phyloP scores from a whole-genome alignment of 1,284 basidiomycete species.

The Leccinum pachyderme region DNA sequence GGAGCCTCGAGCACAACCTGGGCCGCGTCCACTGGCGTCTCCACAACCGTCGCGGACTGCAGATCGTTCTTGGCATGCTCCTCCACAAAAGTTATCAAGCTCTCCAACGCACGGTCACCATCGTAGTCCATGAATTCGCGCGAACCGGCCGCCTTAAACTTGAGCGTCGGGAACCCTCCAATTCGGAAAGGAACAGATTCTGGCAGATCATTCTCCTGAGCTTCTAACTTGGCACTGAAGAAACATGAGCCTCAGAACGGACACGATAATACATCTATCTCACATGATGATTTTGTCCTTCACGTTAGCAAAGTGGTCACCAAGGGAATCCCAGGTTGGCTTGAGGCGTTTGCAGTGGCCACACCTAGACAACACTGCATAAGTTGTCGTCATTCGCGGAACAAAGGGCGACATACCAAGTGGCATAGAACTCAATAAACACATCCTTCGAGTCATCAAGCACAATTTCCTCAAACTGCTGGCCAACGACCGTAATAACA shows the following conservation, averaged over 20 bases:
- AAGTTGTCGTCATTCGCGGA: not conserved
- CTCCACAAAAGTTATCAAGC: constrained; percentile 81
- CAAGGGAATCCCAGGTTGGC: constrained; percentile 92
- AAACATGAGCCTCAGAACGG: constrained; percentile 5
- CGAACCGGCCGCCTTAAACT: constrained; percentile 92
- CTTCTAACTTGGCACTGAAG: constrained; percentile 94
- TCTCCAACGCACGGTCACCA: constrained; percentile 88
- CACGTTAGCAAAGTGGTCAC: constrained; percentile 76
- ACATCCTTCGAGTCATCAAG: constrained; percentile 91
- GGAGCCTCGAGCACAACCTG: constrained; percentile 31
- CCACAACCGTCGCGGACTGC: constrained; percentile 18
- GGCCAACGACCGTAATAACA: constrained; percentile 85
- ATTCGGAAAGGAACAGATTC: constrained; percentile 83
- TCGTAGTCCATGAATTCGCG: constrained; percentile 90
- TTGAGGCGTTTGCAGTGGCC: constrained; percentile 96
- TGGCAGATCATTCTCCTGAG: constrained; percentile 95
- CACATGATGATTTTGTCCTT: constrained; percentile 85
- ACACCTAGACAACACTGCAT: constrained; percentile 55
- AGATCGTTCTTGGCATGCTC: constrained; percentile 72
- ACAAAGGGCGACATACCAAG: constrained; percentile 66
- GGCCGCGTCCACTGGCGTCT: constrained; percentile 16
- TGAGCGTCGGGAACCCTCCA: constrained; percentile 91
- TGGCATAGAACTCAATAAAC: constrained; percentile 96
- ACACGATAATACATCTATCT: constrained; percentile 21
- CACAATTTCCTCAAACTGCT: constrained; percentile 86